These are phyloP conservation scores for Candida silvicultrix DNA, from an alignment of 805 yeast genomes.

Conservation along the genomic window DNA sequence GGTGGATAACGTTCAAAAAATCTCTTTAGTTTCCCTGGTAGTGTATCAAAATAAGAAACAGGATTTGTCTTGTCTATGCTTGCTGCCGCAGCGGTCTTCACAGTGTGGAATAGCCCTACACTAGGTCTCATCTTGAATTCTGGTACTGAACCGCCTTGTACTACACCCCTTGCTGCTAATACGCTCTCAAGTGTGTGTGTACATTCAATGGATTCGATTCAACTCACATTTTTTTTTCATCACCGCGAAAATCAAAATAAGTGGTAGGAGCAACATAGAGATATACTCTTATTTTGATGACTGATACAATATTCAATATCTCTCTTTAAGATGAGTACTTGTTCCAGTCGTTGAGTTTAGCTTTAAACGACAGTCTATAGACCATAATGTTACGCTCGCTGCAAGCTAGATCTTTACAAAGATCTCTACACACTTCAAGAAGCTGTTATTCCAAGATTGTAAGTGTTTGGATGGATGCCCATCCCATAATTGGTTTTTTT, in stretches of 20 bases:
- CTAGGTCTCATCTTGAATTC: slow-evolving; percentile 23
- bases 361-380: too few species aligned
- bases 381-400: slow-evolving; percentile 5
- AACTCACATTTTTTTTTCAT: not conserved
- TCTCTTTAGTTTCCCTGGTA: slow-evolving; percentile 63
- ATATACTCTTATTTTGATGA: not conserved
- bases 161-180: too few species aligned
- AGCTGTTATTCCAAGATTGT: slow-evolving; percentile 4
- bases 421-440: slow-evolving; percentile 7
- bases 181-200: too few species aligned
- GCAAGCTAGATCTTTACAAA: slow-evolving; percentile 1
- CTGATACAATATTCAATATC: too few species aligned
- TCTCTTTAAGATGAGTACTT: too few species aligned
- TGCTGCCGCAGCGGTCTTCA: slow-evolving; percentile 14
- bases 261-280: not conserved
- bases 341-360: too few species aligned
- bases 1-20: slow-evolving; percentile 87
- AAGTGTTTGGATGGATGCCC: not conserved
- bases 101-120: slow-evolving; percentile 9
- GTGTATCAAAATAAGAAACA: slow-evolving; percentile 38
- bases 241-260: not conserved
- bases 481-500: too few species aligned
- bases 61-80: slow-evolving; percentile 22
- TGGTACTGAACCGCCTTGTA: too few species aligned
- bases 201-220: too few species aligned